Base-by-base conservation (phyloP, 371 early-diverging fungal species). In the Rhizopus microsporus region DNA sequence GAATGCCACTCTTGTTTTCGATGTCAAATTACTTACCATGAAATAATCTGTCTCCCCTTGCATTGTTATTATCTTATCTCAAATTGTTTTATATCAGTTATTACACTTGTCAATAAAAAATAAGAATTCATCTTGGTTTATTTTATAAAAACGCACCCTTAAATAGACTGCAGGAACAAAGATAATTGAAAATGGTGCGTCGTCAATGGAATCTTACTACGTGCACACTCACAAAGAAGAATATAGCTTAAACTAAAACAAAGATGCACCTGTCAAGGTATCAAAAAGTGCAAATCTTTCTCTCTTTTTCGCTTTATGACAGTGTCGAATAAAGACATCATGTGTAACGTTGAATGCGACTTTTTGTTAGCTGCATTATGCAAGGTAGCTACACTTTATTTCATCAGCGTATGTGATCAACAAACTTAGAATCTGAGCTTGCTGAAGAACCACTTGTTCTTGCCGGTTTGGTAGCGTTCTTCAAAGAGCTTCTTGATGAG, bases 401-500 rank as follows among this genome's bases (percentile, higher is more conserved):
- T 46, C 29, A 46, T 46, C 29, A 29, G 15, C 15, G 15, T 7
- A 23, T 46, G 46, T 7, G 29, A 46, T 23, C 8, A 15, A 46
- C 7, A 7, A 61, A 62, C 68, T 93, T 92, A 94, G 92, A 95
- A 95, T 74, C 94, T 88, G 70, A 98, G 95, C 91, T 98, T 98
- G 85, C 89, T 88, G 90, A 98, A 98, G 93, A 98, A 98, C 99
- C 99, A 98, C 91, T 94, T 95, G 93, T 95, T 96, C 92, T 96
- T 96, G 77, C 99, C 99, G 68, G 88, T 81, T 77, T 88, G 88
- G 88, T 96, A 96, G 73, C 83, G 80, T 84, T 96, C 93, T 87
- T 97, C 88, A 80, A 98, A 90, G 68, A 90, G 81, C 89, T 91
- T 93, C 85, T 90, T 93, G 83, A 97, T 82, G 61, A 88, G 88